Evolutionary conservation across 1,284 basidiomycete species (phyloP).

Genomic region (Hymenochaete sp.): DNA sequence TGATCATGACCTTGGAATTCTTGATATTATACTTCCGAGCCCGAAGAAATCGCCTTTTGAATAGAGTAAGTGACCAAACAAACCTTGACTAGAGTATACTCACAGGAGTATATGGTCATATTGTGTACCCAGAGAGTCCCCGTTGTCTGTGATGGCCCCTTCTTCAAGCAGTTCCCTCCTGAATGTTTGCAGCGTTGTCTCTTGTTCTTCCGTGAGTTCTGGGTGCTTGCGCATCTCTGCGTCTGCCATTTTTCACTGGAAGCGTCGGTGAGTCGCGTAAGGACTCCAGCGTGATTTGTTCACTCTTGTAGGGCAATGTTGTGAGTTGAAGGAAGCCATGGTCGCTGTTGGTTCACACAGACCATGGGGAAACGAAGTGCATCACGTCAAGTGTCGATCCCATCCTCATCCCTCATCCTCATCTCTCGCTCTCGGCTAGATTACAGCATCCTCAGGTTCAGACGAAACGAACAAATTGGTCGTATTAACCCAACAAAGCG

Average conservation of each 20-base stretch:
- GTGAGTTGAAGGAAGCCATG: too few species aligned
- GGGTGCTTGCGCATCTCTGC: neutral
- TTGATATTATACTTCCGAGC: constrained; percentile 51
- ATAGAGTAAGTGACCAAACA: neutral
- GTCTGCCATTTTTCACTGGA: constrained; percentile 1
- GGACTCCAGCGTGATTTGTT: too few species aligned
- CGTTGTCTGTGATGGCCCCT: constrained; percentile 13
- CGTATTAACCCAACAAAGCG: too few species aligned
- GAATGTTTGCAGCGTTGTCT: constrained; percentile 6
- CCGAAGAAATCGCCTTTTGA: constrained; percentile 52
- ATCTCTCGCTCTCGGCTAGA: too few species aligned
- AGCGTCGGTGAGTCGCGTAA: too few species aligned
- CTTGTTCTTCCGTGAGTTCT: constrained; percentile 14
- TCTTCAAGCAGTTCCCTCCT: constrained; percentile 14
- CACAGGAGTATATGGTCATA: constrained; percentile 16
- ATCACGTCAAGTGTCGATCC: too few species aligned
- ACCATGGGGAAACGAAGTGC: too few species aligned
- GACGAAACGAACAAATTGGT: too few species aligned
- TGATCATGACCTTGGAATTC: constrained; percentile 49
- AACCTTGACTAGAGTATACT: neutral
- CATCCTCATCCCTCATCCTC: too few species aligned
- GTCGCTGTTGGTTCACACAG: too few species aligned
- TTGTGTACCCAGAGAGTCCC: constrained; percentile 17
- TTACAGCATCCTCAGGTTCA: too few species aligned
- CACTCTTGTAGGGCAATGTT: too few species aligned